Evolutionary conservation across 192 early-diverging fungal species (phyloP).

Genomic region (Chytriomyces sp.): DNA sequence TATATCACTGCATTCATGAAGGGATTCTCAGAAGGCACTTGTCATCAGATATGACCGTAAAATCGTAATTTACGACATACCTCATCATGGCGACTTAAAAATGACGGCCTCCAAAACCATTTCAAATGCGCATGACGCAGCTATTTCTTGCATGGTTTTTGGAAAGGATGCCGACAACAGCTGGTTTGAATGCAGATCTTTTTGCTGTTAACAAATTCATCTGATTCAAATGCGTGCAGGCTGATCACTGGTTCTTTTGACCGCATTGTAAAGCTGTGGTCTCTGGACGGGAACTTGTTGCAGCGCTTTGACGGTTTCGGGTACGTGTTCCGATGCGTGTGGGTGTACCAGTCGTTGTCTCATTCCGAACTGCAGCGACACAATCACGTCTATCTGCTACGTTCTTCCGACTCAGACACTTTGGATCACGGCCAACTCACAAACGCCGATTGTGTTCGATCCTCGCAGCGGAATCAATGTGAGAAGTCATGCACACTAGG

Average conservation of each 20-base stretch:
- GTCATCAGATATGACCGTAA: conserved; percentile 58
- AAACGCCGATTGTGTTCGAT: conserved; percentile 58
- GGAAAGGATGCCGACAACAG: conserved; percentile 68
- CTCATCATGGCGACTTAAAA: conserved; percentile 63
- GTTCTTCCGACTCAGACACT: conserved; percentile 63
- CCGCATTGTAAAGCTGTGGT: conserved; percentile 65
- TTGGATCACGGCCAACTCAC: conserved; percentile 63
- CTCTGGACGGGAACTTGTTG: conserved; percentile 64
- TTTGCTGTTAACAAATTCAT: conserved; percentile 14
- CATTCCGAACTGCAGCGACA: conserved; percentile 41
- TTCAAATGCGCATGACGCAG: conserved; percentile 63
- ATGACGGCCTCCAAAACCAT: conserved; percentile 48
- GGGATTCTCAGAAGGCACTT: background rate
- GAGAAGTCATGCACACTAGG: background rate
- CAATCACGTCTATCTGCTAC: conserved; percentile 61
- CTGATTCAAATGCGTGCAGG: conserved; percentile 33
- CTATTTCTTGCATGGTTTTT: conserved; percentile 68
- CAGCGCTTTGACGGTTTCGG: conserved; percentile 63
- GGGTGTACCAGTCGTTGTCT: background rate
- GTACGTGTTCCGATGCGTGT: conserved; percentile 14
- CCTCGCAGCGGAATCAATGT: conserved; percentile 65
- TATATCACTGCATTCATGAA: conserved; percentile 12
- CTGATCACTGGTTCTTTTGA: conserved; percentile 69
- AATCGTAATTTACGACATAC: conserved; percentile 65
- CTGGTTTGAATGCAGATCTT: conserved; percentile 43